Percentiles rank a stretch among this genome's conserved stretches.
Conservation (phyloP, 108 stramenopile species). For the Fistulifera pelliculosa region DNA sequence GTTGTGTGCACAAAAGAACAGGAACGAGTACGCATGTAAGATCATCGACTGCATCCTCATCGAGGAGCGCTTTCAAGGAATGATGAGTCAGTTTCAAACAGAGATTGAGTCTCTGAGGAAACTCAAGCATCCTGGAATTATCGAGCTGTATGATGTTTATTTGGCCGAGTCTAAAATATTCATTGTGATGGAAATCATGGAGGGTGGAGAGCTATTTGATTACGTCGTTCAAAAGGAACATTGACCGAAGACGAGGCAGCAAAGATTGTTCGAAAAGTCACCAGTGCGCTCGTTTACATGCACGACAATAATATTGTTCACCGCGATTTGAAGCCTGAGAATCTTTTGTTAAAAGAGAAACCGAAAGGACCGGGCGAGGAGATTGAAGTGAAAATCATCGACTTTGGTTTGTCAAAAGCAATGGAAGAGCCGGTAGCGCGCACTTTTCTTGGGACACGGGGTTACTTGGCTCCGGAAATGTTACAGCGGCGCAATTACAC, state of each 20-base stretch:
- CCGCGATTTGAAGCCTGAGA: constrained; percentile 88
- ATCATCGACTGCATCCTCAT: constrained; percentile 92
- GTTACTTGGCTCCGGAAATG: constrained; percentile 97
- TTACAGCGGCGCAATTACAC: constrained; percentile 87
- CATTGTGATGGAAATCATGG: constrained; percentile 97
- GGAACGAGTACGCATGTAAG: constrained; percentile 87
- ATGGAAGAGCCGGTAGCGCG: constrained; percentile 73
- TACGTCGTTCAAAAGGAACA: constrained; percentile 93
- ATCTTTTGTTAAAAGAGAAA: constrained; percentile 22
- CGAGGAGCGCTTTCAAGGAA: constrained; percentile 76
- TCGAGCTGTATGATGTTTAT: constrained; percentile 89
- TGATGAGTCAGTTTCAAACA: constrained; percentile 92
- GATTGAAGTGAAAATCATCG: constrained; percentile 94
- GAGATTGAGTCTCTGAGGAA: constrained; percentile 80
- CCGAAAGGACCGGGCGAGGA: constrained; percentile 22
- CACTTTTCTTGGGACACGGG: constrained; percentile 90
- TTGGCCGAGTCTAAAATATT: constrained; percentile 79
- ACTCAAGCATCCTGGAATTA: constrained; percentile 89
- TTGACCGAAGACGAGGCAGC: constrained; percentile 88
- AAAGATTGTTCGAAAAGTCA: constrained; percentile 82
- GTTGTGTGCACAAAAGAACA: constrained; percentile 55
- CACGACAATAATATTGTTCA: constrained; percentile 93
- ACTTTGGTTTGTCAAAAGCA: constrained; percentile 93
- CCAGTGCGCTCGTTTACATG: constrained; percentile 92
- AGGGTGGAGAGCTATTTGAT: constrained; percentile 98